Evolutionary conservation across 164 flowering plant genomes (phyloP).

Genomic region (Liquidambar formosana): DNA sequence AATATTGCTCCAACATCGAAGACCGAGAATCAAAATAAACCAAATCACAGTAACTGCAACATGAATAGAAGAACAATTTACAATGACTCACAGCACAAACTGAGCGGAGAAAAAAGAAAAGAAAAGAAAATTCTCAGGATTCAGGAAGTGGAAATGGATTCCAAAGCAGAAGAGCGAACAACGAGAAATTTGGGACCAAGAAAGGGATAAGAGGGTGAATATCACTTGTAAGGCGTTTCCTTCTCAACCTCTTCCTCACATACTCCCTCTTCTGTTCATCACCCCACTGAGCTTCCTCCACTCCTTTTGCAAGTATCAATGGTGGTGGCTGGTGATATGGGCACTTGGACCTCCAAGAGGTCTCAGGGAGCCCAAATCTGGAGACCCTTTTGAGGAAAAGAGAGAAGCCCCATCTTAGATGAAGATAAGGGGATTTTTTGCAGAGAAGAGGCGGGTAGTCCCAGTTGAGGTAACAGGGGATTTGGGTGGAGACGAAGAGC

Average conservation of each 20-base stretch:
- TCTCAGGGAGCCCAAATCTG: conserved; percentile 49
- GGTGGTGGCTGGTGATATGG: conserved; percentile 89
- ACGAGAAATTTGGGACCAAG: conserved; percentile 62
- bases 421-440: conserved; percentile 36
- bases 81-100: neutral
- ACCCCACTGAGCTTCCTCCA: conserved; percentile 59
- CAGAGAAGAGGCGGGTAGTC: conserved; percentile 90
- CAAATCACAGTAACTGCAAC: no score
- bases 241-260: conserved; percentile 49
- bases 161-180: conserved; percentile 59
- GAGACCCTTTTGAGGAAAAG: conserved; percentile 63
- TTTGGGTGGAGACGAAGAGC: conserved; percentile 59
- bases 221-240: conserved; percentile 40
- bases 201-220: conserved; percentile 66
- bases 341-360: conserved; percentile 87
- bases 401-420: conserved; percentile 54
- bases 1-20: no score
- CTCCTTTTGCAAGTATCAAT: conserved; percentile 66
- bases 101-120: neutral
- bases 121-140: neutral
- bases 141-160: conserved; percentile 44
- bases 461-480: conserved; percentile 84
- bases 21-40: no score
- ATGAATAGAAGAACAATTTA: no score
- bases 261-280: conserved; percentile 53